phyloP scores from a whole-genome alignment of 805 yeast species.

The Zygotorulaspora danielsina region DNA sequence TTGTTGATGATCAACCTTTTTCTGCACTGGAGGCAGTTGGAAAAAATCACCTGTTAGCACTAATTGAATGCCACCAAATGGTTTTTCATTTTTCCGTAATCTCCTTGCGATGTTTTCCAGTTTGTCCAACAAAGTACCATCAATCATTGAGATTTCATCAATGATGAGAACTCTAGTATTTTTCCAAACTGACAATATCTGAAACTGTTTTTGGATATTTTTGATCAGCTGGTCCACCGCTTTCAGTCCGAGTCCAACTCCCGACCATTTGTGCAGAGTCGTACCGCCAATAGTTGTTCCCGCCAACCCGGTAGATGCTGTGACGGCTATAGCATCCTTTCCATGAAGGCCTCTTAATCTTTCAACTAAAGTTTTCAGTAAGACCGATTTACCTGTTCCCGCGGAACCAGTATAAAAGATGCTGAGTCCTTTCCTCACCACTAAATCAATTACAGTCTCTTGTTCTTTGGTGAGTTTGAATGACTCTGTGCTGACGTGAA shows the following conservation, averaged over 20 bases:
- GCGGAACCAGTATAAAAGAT: constrained; percentile 81
- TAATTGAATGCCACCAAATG: constrained; percentile 93
- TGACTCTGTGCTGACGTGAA: constrained; percentile 9
- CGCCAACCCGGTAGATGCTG: constrained; percentile 96
- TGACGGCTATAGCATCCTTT: constrained; percentile 62
- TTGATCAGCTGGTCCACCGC: constrained; percentile 40
- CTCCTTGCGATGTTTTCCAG: constrained; percentile 63
- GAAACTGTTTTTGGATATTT: constrained; percentile 19
- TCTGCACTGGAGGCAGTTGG: constrained; percentile 87
- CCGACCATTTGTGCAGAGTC: constrained; percentile 81
- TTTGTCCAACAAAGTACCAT: constrained; percentile 70
- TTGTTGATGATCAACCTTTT: constrained; percentile 35
- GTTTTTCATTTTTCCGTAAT: constrained; percentile 46
- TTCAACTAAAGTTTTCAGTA: constrained; percentile 58
- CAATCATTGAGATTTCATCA: constrained; percentile 95
- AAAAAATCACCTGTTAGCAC: constrained; percentile 93
- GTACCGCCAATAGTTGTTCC: constrained; percentile 91
- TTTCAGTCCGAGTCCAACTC: constrained; percentile 74
- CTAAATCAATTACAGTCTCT: constrained; percentile 46
- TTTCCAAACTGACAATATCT: constrained; percentile 48
- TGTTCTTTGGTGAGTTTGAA: constrained; percentile 46
- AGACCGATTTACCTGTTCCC: constrained; percentile 81
- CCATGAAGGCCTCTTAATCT: constrained; percentile 45
- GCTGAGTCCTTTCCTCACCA: constrained; percentile 47
- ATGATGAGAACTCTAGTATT: constrained; percentile 66